Percentiles rank a stretch among this genome's conserved stretches.
Evolutionary conservation across 768 basidiomycete genomes (phyloP).

Genomic region (Leucogyrophana mollusca): DNA sequence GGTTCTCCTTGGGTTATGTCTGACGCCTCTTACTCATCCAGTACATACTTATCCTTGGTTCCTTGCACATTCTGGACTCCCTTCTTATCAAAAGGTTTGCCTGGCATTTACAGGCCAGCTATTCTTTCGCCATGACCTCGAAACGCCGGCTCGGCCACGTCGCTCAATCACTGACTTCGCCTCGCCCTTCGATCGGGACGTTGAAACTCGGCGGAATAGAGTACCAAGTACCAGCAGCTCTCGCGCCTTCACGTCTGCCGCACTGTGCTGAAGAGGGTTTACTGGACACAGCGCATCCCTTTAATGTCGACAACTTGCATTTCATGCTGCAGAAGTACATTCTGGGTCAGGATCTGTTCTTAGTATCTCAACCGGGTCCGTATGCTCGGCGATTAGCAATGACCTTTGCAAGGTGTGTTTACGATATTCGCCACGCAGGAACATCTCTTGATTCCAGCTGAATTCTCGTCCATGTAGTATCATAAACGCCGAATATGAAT

Average conservation of each 20-base stretch:
- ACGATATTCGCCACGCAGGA: neutral
- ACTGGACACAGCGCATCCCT: conserved; percentile 49
- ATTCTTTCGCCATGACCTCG: conserved; percentile 4
- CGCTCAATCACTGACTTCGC: conserved; percentile 40
- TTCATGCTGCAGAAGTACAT: conserved; percentile 69
- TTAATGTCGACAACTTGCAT: conserved; percentile 58
- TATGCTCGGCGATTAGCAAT: conserved; percentile 61
- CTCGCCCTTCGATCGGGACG: conserved; percentile 46
- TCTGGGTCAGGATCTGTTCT: conserved; percentile 65
- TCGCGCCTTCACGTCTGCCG: conserved; percentile 46
- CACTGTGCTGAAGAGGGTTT: conserved; percentile 37
- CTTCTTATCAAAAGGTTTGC: too few relatives aligned
- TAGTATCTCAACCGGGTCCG: conserved; percentile 66
- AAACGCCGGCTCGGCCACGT: conserved; percentile 48
- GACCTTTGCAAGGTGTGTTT: conserved; percentile 57
- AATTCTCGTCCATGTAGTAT: conserved; percentile 37
- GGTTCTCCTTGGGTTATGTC: too few relatives aligned
- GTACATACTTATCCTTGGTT: too few relatives aligned
- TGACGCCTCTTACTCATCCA: too few relatives aligned
- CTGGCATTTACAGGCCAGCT: too few relatives aligned
- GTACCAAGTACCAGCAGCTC: conserved; percentile 51
- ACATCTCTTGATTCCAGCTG: neutral
- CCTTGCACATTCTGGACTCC: too few relatives aligned
- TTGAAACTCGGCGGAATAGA: conserved; percentile 57
- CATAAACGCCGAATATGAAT: conserved; percentile 68